Percentiles rank a stretch among this genome's conserved stretches.
phyloP scores from a whole-genome alignment of 352 stramenopile species.

The Phytophthora lateralis region DNA sequence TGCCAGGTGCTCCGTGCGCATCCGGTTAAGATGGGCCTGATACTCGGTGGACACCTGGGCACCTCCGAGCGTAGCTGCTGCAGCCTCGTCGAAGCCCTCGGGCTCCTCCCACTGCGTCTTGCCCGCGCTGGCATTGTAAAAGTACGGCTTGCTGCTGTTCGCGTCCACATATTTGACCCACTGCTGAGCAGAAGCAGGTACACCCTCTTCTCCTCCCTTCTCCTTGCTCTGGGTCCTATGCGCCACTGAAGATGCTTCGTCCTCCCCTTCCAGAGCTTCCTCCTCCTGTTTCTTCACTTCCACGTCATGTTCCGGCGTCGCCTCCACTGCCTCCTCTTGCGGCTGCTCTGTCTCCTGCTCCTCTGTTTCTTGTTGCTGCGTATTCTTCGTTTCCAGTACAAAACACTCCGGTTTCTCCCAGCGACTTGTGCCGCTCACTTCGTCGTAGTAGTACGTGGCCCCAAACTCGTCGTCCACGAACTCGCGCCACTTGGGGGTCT shows the following conservation, averaged over 20 bases:
- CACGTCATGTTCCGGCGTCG: constrained; percentile 27
- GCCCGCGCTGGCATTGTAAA: constrained; percentile 61
- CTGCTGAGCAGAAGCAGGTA: constrained; percentile 11
- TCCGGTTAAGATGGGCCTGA: constrained; percentile 64
- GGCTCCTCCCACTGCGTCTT: constrained; percentile 79
- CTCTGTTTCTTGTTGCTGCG: constrained; percentile 16
- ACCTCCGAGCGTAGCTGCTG: constrained; percentile 15
- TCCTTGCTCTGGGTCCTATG: neutral
- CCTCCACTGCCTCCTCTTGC: neutral
- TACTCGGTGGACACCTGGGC: constrained; percentile 55
- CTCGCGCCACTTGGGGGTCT: constrained; percentile 57
- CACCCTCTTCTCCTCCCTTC: neutral
- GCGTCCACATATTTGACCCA: constrained; percentile 83
- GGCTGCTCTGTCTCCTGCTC: constrained; percentile 6
- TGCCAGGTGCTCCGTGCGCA: constrained; percentile 53
- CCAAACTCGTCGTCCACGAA: constrained; percentile 67
- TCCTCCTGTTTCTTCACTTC: constrained; percentile 25
- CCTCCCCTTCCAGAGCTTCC: neutral
- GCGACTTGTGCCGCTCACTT: constrained; percentile 67
- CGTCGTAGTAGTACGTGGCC: constrained; percentile 77
- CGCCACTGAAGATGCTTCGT: neutral
- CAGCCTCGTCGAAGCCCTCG: constrained; percentile 47
- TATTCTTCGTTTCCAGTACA: constrained; percentile 14
- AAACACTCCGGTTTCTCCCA: constrained; percentile 76
- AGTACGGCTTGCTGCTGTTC: constrained; percentile 75